phyloP scores from a whole-genome alignment of 495 filamentous ascomycete genomes.

The Neurospora sp. region DNA sequence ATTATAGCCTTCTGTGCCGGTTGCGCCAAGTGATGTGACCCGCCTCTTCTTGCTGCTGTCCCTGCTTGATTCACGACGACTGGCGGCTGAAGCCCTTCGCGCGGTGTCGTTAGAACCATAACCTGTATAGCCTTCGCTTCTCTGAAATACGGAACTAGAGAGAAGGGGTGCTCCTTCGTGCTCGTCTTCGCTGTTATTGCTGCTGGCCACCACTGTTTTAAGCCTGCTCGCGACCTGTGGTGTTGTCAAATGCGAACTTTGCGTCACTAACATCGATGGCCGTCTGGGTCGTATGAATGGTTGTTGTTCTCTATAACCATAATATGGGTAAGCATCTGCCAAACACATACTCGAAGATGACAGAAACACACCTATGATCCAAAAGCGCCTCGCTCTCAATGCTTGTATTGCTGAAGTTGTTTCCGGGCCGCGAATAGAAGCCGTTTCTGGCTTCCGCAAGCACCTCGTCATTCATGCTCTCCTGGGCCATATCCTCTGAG shows the following conservation, averaged over 20 bases:
- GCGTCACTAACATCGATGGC: conserved; percentile 34
- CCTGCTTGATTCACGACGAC: conserved; percentile 31
- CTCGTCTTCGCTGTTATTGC: conserved; percentile 33
- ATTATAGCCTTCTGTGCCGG: conserved; percentile 48
- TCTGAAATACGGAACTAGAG: conserved; percentile 24
- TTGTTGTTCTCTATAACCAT: conserved; percentile 50
- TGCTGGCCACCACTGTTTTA: conserved; percentile 17
- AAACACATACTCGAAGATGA: background rate
- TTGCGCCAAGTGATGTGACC: conserved; percentile 22
- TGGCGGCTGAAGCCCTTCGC: conserved; percentile 15
- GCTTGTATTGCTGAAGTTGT: conserved; percentile 65
- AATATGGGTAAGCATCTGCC: background rate
- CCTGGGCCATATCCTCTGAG: conserved; percentile 33
- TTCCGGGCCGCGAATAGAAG: conserved; percentile 49
- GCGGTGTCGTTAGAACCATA: conserved; percentile 30
- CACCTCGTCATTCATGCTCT: conserved; percentile 24
- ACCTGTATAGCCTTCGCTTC: conserved; percentile 18
- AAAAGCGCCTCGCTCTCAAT: conserved; percentile 71
- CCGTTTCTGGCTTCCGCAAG: conserved; percentile 25
- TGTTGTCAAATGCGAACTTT: conserved; percentile 22
- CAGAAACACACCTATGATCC: conserved; percentile 57
- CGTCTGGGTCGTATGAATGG: conserved; percentile 57
- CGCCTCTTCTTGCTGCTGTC: conserved; percentile 27
- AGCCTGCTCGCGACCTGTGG: conserved; percentile 24
- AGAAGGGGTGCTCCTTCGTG: conserved; percentile 54